phyloP scores from a whole-genome alignment of 805 yeast genomes.

The Wickerhamiella shivajii region DNA sequence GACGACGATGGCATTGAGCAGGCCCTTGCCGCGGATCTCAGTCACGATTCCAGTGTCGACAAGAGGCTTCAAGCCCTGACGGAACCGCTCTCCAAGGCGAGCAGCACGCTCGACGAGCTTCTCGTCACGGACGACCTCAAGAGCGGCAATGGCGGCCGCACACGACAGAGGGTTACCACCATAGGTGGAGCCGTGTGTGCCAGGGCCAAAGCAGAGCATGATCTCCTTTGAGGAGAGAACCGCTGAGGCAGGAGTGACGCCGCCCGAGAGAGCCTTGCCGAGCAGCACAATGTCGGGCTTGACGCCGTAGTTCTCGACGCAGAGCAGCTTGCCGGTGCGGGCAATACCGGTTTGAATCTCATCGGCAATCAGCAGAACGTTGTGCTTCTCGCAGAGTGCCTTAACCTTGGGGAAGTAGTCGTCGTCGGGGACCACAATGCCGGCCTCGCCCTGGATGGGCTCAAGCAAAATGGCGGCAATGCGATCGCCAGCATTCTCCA shows the following conservation, averaged over 20 bases:
- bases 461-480: constrained; percentile 85
- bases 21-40: constrained; percentile 69
- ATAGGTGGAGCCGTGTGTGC: constrained; percentile 94
- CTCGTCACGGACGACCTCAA: constrained; percentile 81
- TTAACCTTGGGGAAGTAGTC: constrained; percentile 65
- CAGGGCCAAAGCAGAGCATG: constrained; percentile 81
- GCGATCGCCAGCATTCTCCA: constrained; percentile 57
- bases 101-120: constrained; percentile 65
- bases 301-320: constrained; percentile 72
- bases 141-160: constrained; percentile 83
- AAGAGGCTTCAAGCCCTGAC: constrained; percentile 28
- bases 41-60: constrained; percentile 36
- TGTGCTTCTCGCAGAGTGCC: constrained; percentile 63
- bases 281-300: constrained; percentile 81
- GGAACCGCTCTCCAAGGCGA: constrained; percentile 55
- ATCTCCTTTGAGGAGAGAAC: constrained; percentile 81
- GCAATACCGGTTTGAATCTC: constrained; percentile 97
- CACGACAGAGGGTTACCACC: constrained; percentile 97
- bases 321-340: constrained; percentile 87
- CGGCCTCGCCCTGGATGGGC: constrained; percentile 98
- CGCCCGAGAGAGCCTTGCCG: constrained; percentile 94
- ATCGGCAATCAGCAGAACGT: constrained; percentile 82
- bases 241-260: constrained; percentile 83
- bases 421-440: constrained; percentile 83
- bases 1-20: constrained; percentile 80